These are phyloP conservation scores for Fraxinus excelsior DNA, from an alignment of 257 asterid genomes.

Conservation along the genomic window DNA sequence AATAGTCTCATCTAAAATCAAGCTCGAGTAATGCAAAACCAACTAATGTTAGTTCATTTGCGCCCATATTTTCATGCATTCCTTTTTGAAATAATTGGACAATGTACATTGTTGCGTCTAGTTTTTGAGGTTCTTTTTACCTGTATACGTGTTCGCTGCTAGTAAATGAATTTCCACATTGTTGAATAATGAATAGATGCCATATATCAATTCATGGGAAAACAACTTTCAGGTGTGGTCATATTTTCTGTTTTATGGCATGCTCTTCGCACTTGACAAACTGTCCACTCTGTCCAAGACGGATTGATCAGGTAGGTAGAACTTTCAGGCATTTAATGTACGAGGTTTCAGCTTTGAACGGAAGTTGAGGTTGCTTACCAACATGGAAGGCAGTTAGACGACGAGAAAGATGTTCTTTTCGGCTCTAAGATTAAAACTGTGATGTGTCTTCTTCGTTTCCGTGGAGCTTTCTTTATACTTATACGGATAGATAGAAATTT, in stretches of 20 bases:
- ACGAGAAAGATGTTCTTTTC: neutral
- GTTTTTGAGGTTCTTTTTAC: slow-evolving; percentile 6
- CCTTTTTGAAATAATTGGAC: neutral
- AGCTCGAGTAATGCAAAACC: neutral
- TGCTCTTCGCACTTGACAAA: slow-evolving; percentile 85
- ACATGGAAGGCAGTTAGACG: neutral
- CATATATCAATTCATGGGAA: neutral
- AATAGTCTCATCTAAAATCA: neutral
- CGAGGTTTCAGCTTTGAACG: neutral
- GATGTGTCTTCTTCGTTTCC: neutral
- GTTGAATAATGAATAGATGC: neutral
- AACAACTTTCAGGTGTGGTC: slow-evolving; percentile 81
- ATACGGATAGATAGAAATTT: neutral
- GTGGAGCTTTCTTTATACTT: neutral
- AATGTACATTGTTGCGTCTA: neutral
- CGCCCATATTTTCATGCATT: neutral
- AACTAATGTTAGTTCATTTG: neutral
- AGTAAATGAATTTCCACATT: neutral
- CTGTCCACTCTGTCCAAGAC: slow-evolving; percentile 93
- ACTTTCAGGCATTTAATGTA: slow-evolving; percentile 63
- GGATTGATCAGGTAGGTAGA: slow-evolving; percentile 74
- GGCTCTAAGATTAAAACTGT: neutral
- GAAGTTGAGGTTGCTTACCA: slow-evolving; percentile 11
- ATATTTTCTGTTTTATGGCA: slow-evolving; percentile 91
- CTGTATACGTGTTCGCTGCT: neutral